A percentile compares a stretch with the other conserved stretches of the same genome.
phyloP scores from a whole-genome alignment of 345 rosid species.

The Salix dunnii region DNA sequence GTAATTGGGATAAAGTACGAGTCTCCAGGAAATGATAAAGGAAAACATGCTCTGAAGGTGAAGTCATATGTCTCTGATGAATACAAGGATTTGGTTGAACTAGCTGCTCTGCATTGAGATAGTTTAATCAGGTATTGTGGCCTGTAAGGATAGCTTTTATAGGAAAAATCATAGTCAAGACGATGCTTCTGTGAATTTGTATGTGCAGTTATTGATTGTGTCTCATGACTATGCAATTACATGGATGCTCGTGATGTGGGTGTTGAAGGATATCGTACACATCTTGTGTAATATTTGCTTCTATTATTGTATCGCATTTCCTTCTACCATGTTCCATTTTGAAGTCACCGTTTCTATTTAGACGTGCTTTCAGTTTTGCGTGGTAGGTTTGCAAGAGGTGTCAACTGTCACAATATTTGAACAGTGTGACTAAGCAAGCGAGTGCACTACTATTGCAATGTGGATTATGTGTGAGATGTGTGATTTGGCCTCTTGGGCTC shows the following conservation, averaged over 20 bases:
- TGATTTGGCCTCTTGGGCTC: neutral
- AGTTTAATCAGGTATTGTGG: neutral
- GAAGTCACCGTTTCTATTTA: neutral
- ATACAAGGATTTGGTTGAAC: constrained; percentile 56
- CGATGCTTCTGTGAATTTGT: neutral
- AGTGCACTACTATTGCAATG: neutral
- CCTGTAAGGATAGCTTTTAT: neutral
- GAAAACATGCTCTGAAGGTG: constrained; percentile 47
- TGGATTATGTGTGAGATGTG: neutral
- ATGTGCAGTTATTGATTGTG: neutral
- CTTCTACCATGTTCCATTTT: neutral
- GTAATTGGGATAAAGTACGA: constrained; percentile 74
- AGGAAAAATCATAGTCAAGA: neutral
- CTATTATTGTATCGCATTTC: too few species aligned
- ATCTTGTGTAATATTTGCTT: constrained; percentile 1
- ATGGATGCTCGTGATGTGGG: neutral
- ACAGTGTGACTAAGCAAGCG: too few species aligned
- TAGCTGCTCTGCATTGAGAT: constrained; percentile 50
- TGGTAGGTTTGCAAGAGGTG: neutral
- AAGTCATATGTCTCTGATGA: constrained; percentile 72
- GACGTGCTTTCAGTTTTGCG: neutral
- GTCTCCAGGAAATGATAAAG: constrained; percentile 46
- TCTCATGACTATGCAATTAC: too few species aligned
- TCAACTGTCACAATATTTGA: too few species aligned
- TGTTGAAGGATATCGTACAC: constrained; percentile 5